Base-by-base conservation (phyloP, 208 protist genomes). In the Leishmania mexicana region DNA sequence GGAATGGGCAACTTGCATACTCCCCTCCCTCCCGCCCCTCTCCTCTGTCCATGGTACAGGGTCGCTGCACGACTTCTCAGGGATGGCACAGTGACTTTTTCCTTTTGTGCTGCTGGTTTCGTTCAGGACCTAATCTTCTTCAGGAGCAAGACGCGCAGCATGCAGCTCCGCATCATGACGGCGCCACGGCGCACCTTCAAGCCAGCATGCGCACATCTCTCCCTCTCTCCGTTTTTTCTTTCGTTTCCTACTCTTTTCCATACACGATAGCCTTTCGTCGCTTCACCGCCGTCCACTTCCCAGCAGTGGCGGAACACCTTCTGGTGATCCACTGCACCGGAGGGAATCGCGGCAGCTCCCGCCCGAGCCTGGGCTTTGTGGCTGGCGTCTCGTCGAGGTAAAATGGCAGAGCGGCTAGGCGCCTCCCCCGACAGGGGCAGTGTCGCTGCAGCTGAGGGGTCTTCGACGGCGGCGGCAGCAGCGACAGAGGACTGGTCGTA, bases 401-500 rank as follows among this genome's bases (percentile, higher is more conserved):
- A 24, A 54, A 74, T 74, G 70, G 49, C 70, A 35, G 13, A 47
- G 24, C 70, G 38, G 7, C 35, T 53, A 47, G 11, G 24, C 70
- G 51, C 24, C 11, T 35, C 70, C 21, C 24, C 28, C 8, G 21
- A 11, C 24, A 54, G 45, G 19, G 70, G 28, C 45, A 21, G 45
- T 31, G 70, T 28, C 45, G 21, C 70, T 17, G 47, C 17, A 8
- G 40, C 70, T 19, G 70, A 74, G 21, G 45, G 70, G 7, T 38
- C 70, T 53, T 19, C 45, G 6, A 21, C 45, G 5, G 45, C 77
- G 51, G 45, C 40, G 40, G 45, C 70, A 8, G 47, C 70, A 47
- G 70, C 60, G 38, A 47, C n/a, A 6, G 21, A 51, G 49, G 54
- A 85, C 74, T 85, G 82, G 82, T 73, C 67, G 11, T 85, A 85